These are phyloP conservation scores for Vararia minispora DNA, from an alignment of 768 basidiomycete genomes.

Conservation along the genomic window DNA sequence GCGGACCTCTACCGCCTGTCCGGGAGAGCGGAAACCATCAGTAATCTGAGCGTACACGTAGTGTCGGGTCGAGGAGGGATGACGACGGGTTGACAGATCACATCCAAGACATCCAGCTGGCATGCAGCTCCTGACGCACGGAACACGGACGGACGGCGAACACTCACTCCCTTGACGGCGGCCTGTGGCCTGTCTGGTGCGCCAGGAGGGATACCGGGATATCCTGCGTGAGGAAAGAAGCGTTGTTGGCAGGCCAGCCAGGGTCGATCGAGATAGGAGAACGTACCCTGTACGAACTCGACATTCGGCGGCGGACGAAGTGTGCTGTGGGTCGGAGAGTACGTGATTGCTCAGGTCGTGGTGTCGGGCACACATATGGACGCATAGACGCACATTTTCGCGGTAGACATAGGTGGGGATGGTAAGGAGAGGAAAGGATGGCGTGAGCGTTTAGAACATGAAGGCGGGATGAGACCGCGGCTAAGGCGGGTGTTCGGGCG, in stretches of 20 bases:
- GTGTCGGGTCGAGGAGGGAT: no score
- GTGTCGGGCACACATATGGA: no score
- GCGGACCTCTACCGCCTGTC: conserved; percentile 78
- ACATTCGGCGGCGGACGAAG: conserved; percentile 83
- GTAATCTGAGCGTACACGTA: no score
- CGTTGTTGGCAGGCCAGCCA: not conserved
- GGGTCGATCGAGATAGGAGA: not conserved
- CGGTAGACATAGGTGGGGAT: no score
- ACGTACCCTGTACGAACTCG: conserved; percentile 74
- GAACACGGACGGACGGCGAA: conserved; percentile 5
- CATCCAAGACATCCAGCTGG: conserved; percentile 7
- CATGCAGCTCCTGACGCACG: conserved; percentile 8
- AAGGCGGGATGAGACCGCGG: no score
- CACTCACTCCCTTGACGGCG: conserved; percentile 70
- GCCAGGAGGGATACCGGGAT: conserved; percentile 80
- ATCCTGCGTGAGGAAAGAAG: conserved; percentile 35
- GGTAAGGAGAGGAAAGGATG: no score
- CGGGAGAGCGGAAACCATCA: no score
- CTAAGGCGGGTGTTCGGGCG: no score
- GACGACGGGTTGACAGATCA: no score
- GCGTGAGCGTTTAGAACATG: no score
- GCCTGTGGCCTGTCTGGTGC: conserved; percentile 70
- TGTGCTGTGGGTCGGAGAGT: conserved; percentile 33
- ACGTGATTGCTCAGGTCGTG: no score
- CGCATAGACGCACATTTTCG: no score